Percentiles rank a stretch among this genome's conserved stretches.
Evolutionary conservation across 345 rosid genomes (phyloP).

Genomic region (Rubroshorea leprosula): DNA sequence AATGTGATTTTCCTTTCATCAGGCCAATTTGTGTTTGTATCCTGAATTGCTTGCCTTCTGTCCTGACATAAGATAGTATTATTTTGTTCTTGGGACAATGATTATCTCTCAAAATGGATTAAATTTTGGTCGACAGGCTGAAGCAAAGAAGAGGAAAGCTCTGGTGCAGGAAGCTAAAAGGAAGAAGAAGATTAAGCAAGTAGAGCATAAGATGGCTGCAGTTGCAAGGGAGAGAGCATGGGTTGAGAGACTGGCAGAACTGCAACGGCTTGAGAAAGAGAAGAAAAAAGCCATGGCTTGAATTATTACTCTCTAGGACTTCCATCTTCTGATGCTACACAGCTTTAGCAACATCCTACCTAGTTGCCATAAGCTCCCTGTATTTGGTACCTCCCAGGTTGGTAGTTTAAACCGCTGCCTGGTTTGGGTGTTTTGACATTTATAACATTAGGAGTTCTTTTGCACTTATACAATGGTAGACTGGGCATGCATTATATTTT

Average conservation of each 20-base stretch:
- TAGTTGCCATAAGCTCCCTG: not conserved
- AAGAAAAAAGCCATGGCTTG: slow-evolving; percentile 55
- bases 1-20: too few relatives aligned
- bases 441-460: not conserved
- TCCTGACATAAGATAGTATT: not conserved
- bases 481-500: slow-evolving; percentile 3
- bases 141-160: slow-evolving; percentile 85
- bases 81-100: not conserved
- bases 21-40: not conserved
- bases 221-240: slow-evolving; percentile 90
- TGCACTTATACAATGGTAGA: not conserved
- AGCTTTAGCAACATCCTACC: not conserved
- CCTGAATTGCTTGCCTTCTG: not conserved
- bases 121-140: slow-evolving; percentile 44
- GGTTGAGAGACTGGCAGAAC: slow-evolving; percentile 65
- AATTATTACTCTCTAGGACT: slow-evolving; percentile 5
- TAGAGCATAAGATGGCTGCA: slow-evolving; percentile 76
- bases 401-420: not conserved
- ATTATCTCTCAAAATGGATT: not conserved
- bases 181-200: slow-evolving; percentile 54
- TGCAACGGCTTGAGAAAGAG: slow-evolving; percentile 70
- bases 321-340: not conserved
- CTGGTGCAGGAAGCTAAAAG: slow-evolving; percentile 72
- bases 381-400: not conserved
- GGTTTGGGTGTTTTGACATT: not conserved